Base-by-base conservation (phyloP, 208 protist species). In the Acanthamoeba culbertsoni region DNA sequence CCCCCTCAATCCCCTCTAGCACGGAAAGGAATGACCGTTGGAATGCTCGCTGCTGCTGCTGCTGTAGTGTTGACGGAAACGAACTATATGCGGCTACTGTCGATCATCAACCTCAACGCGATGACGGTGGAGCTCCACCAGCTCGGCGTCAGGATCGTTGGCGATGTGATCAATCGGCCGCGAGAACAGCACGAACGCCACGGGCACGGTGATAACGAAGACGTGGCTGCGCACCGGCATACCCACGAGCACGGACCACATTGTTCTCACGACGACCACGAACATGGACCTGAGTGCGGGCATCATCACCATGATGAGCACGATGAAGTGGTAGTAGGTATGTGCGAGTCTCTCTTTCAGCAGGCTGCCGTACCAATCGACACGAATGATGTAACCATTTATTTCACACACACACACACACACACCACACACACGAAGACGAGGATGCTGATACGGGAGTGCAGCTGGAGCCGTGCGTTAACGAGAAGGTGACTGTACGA, bases 1-100 rank as follows among this genome's bases (percentile, higher is more conserved):
- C n/a, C 35, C 42, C 68, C 35, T 26, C 40, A 20, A 4, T 79
- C 14, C 35, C 35, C 14, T 14, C 6, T 37, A 8, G 63, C 7
- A 40, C n/a, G 31, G 35, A 7, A 75, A 18, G 12, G 12, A 55
- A 55, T 18, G 18, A 55, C 48, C 8, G 18, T 55, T 23, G 18
- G 48, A 18, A 33, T 23, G 35, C 8, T 23, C 10, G n/a, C 35
- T 31, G 73, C 35, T 84, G 43, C 23, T 8, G 31, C 10, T 62
- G 48, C 5, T 62, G n/a, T 51, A 90, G 82, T 65, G 51, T 35
- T 90, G 4, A 90, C 82, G 53, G 82, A 90, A 51, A 90, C 35
- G 82, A 90, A 90, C 82, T 90, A 90, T 40, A 90, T 90, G 82
- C 48, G 82, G 82, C 51, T 90, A 20, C 82, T 90, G 2, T 90